Evolutionary conservation across 2,329 filamentous ascomycete genomes (phyloP), one percentile per base, ranked within the genome.

Genomic region (Scedosporium dehoogii): DNA sequence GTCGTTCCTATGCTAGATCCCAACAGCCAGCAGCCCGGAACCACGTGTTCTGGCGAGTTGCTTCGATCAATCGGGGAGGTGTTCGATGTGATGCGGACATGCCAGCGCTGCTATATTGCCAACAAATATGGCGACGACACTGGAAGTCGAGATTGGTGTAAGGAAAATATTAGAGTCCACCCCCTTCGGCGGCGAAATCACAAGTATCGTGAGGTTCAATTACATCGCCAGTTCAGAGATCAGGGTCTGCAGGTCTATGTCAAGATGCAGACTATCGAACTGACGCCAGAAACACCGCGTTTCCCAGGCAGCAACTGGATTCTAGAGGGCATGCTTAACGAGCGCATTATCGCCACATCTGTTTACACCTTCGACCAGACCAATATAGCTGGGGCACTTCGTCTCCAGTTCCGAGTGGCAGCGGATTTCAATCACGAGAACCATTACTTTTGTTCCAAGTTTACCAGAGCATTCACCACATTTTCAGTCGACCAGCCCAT

Each of bases 271-370:
- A 61, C 46, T 46, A 55, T 61, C 42, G 59, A 61, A 46, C 59
- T 61, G 14, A 56, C 59, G 14, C 59, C 59, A 21, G 59, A 61
- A 9, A 7, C 6, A 27, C 59, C 59, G 10, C 59, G 29, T 27
- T 61, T 41, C n/a, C 46, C 53, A 4, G 59, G 59, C 25, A 51
- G 38, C 6, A 48, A 61, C 14, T 61, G 62, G 62, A 16, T 27
- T 14, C 29, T 61, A 7, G 27, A 46, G 6, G 62, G 62, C 21
- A 14, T 61, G 38, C 62, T 51, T 1, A 61, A 61, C 18, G 62
- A 63, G 53, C 62, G 42, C 18, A 57, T 63, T 14, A 59, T 61
- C 25, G 58, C 62, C 25, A 61, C 58, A 10, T 61, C 62, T 5
- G 33, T 63, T n/a, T 44, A 38, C n/a, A 41, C 33, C 42, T 61